Percentiles rank a stretch among this genome's conserved stretches.
Evolutionary conservation across 768 basidiomycete species (phyloP).

Genomic region (Boletus rubescentipes): DNA sequence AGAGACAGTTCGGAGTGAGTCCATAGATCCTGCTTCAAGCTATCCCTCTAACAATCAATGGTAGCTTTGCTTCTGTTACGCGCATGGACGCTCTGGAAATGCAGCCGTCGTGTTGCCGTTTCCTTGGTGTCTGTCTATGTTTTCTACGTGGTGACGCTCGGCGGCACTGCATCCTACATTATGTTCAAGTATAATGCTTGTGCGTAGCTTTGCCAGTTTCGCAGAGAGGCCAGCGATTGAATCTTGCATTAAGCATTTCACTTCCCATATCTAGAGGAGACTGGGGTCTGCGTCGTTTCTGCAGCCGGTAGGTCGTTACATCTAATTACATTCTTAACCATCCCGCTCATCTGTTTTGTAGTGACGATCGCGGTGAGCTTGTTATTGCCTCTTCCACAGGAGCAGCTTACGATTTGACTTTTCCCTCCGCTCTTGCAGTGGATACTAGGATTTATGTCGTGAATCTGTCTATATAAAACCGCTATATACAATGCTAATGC

Average conservation of each 20-base stretch:
- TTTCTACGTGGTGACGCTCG: slow-evolving; percentile 1
- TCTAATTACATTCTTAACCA: background rate
- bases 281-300: background rate
- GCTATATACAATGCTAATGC: background rate
- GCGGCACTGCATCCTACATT: background rate
- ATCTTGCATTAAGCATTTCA: background rate
- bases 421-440: background rate
- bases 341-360: background rate
- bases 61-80: slow-evolving; percentile 21
- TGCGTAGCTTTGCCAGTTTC: background rate
- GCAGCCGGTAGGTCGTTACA: background rate
- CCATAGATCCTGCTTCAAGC: background rate
- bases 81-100: slow-evolving; percentile 20
- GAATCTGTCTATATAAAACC: background rate
- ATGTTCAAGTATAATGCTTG: background rate
- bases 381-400: background rate
- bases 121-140: slow-evolving; percentile 11
- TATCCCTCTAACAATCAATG: background rate
- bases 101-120: background rate
- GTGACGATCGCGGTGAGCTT: background rate
- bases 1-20: slow-evolving; percentile 18
- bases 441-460: background rate
- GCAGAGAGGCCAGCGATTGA: background rate
- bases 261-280: background rate
- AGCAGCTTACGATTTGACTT: background rate